Conservation (phyloP, 768 basidiomycete species). For the Crucibulum laeve region DNA sequence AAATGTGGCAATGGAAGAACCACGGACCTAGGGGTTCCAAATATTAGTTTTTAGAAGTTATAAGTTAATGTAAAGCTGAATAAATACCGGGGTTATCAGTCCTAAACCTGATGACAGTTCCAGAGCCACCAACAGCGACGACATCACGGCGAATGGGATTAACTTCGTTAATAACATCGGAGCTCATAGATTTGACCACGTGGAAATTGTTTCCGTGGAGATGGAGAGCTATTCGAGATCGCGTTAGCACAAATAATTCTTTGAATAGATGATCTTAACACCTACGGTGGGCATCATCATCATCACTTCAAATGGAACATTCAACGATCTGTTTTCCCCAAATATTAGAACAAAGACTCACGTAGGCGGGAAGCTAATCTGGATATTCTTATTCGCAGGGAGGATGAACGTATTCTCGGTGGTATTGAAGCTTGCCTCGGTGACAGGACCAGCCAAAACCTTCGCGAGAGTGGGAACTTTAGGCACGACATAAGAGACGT, state of each 20-base stretch:
- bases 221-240: slow-evolving; percentile 11
- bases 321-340: background rate
- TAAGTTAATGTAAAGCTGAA: background rate
- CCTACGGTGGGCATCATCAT: slow-evolving; percentile 17
- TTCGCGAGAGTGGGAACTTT: slow-evolving; percentile 18
- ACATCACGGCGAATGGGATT: slow-evolving; percentile 37
- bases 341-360: background rate
- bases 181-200: slow-evolving; percentile 25
- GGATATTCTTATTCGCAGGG: slow-evolving; percentile 18
- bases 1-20: slow-evolving; percentile 17
- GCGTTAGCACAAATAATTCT: slow-evolving; percentile 17
- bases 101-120: slow-evolving; percentile 15
- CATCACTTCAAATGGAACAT: slow-evolving; percentile 10
- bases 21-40: slow-evolving; percentile 10
- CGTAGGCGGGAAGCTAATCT: slow-evolving; percentile 20
- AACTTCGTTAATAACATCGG: slow-evolving; percentile 24
- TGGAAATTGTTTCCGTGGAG: slow-evolving; percentile 20
- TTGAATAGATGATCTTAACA: slow-evolving; percentile 1
- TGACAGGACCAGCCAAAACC: slow-evolving; percentile 18
- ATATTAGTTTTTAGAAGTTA: background rate
- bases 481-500: slow-evolving; percentile 22
- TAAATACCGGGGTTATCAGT: slow-evolving; percentile 11
- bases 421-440: slow-evolving; percentile 14
- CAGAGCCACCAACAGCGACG: slow-evolving; percentile 11
- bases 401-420: slow-evolving; percentile 23